Evolutionary conservation across 1,284 basidiomycete species (phyloP).

Genomic region (Malassezia psittaci): DNA sequence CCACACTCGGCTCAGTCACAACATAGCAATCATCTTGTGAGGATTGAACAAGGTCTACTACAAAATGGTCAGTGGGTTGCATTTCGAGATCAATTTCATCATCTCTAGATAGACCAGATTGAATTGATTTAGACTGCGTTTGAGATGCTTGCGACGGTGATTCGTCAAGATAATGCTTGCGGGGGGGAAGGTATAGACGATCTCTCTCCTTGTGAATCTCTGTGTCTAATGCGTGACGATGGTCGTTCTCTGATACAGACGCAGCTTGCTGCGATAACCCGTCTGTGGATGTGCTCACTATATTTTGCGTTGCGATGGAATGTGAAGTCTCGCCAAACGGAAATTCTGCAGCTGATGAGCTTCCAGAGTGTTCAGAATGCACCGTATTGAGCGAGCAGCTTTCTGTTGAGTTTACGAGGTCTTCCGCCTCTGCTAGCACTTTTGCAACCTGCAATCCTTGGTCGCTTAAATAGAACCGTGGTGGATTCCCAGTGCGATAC

Average conservation of each 20-base stretch:
- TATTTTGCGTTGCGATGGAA: too few relatives aligned
- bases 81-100: neutral
- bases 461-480: constrained; percentile 34
- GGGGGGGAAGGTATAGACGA: constrained; percentile 7
- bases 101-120: neutral
- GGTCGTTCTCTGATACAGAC: too few relatives aligned
- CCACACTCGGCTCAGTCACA: neutral
- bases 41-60: constrained; percentile 2
- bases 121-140: neutral
- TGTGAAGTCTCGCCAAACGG: too few relatives aligned
- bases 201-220: neutral
- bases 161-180: neutral
- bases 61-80: neutral
- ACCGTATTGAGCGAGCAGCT: too few relatives aligned
- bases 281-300: too few relatives aligned
- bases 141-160: neutral
- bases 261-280: too few relatives aligned
- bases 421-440: constrained; percentile 10
- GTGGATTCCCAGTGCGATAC: constrained; percentile 39
- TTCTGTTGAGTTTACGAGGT: neutral
- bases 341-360: too few relatives aligned
- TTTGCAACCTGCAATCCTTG: constrained; percentile 33
- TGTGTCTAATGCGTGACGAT: neutral
- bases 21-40: neutral
- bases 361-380: too few relatives aligned